Evolutionary conservation across 164 flowering plant species (phyloP).

Genomic region (Tetracentron sinense): DNA sequence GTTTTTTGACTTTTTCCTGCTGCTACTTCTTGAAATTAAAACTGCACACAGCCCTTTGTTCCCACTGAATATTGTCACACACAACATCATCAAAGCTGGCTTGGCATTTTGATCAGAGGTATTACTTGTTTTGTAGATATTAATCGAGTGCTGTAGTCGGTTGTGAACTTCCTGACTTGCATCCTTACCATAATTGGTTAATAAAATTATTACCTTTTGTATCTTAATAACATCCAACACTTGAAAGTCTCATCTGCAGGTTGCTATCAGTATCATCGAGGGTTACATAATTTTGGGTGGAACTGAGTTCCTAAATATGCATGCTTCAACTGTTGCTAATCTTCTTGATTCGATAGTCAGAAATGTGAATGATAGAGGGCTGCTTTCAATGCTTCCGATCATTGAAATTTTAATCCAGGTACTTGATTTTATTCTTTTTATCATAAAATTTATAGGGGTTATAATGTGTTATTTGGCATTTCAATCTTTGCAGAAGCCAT

Average conservation of each 20-base stretch:
- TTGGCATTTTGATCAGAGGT: no score
- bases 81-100: no score
- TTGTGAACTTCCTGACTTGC: not conserved
- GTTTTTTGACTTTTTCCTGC: no score
- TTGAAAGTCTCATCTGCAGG: constrained; percentile 39
- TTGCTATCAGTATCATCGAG: constrained; percentile 68
- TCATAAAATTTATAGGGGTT: no score
- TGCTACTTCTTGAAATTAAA: not conserved
- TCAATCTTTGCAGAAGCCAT: not conserved
- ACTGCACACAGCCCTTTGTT: no score
- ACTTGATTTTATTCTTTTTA: constrained; percentile 9
- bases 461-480: no score
- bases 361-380: constrained; percentile 86
- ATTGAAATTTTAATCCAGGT: constrained; percentile 89
- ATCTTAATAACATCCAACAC: not conserved
- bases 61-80: no score
- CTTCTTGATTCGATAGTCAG: constrained; percentile 78
- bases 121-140: not conserved
- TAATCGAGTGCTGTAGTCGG: not conserved
- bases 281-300: constrained; percentile 82
- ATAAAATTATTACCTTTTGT: not conserved
- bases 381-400: constrained; percentile 70
- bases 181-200: not conserved
- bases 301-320: constrained; percentile 62
- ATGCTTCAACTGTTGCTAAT: constrained; percentile 67